Evolutionary conservation across 2,329 filamentous ascomycete genomes (phyloP), one percentile per base, ranked within the genome.

Genomic region (Fusarium decemcellulare): DNA sequence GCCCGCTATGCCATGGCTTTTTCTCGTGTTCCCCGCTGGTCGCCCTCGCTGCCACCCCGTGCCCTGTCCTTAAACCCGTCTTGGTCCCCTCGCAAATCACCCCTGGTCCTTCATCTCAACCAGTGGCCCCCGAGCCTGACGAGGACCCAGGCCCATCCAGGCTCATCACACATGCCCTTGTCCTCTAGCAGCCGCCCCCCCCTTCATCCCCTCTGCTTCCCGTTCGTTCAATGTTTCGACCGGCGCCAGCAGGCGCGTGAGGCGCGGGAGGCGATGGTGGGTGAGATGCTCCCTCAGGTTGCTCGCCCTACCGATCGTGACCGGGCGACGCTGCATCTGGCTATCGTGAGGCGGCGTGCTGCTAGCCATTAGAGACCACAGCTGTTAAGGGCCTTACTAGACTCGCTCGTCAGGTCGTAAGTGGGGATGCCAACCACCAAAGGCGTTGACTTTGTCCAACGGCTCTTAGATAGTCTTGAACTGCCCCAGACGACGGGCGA

Each of bases 401-500:
- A 60, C 53, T 72, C 56, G 62, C 53, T 72, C 56, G 39, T 66
- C 48, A 40, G 63, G 58, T 70, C 37, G 47, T 42, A 57, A 70
- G 72, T 74, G 72, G 72, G 63, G 72, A 71, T 54, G 60, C 58
- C 72, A 73, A 74, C 68, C 70, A 69, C 62, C 52, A 65, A 23
- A 62, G 54, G 56, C 63, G 11, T 67, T 63, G 54, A 61, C 51
- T 47, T 58, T 63, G 51, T 64, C 59, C 50, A 72, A 71, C 59
- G 59, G 59, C 60, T 62, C 52, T 60, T 61, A 68, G 67, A 58
- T 63, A 67, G 59, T 56, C 63, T 50, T 65, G 40, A 63, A 63
- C 51, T 47, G 63, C 34, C 59, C 62, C 56, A 62, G 65, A 65
- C 61, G 67, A 52, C 47, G 58, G 42, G 64, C 47, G 37, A 56